Evolutionary conservation across 768 basidiomycete genomes (phyloP), one percentile per base, ranked within the genome.

Genomic region (Brasilioporus rufonigricans): DNA sequence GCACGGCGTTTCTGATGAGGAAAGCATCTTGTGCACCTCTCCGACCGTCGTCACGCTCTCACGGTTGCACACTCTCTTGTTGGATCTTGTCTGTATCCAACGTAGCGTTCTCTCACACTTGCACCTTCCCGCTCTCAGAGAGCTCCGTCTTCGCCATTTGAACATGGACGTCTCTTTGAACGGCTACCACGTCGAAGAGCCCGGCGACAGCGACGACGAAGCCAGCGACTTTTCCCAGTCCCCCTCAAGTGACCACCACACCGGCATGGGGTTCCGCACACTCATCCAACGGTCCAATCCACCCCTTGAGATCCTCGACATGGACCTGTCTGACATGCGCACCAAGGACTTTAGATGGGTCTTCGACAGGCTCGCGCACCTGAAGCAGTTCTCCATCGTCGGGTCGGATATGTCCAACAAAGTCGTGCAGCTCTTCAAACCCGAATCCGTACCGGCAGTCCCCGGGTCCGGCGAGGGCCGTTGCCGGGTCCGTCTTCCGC

Each of bases 321-420:
- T 91, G 89, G 85, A 91, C 62, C 87, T 84, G 61, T 85, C 86
- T 50, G 89, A 91, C 71, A 85, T 89, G 82, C 85, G 88, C 43
- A 91, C 88, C 31, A 91, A 89, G 71, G 89, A 91, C 65, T 91
- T 91, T 64, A 66, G 62, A 29, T 88, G 83, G 72, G 73, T 83
- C 45, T 91, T 91, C 58, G 80, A 83, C 53, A 74, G 77, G 35
- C 71, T 88, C 13, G 65, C 67, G 1, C 55, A 67, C 32, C 72
- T 91, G 44, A 79, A 80, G 61, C 79, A 83, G 46, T 91, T 91
- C 67, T 76, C 79, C 44, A 90, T 91, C 61, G 83, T 85, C 52
- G 89, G 85, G 23, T 90, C 87, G 10, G 89, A 91, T 68, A 87
- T 91, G 89, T 87, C 87, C 26, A 77, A 91, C 71, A 81, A 73